phyloP scores from a whole-genome alignment of 257 asterid species.

The Ilex asprella region DNA sequence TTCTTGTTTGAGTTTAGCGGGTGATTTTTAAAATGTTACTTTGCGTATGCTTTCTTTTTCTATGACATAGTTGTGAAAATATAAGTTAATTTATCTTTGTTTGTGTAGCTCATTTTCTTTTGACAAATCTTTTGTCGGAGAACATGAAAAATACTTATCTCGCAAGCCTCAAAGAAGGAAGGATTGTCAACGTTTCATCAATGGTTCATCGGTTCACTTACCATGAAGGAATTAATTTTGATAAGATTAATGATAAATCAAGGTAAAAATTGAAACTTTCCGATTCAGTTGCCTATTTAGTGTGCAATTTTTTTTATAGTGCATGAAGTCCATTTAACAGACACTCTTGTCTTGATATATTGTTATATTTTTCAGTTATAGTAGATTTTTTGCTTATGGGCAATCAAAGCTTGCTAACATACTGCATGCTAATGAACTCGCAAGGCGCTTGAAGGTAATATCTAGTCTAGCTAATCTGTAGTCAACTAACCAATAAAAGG shows the following conservation, averaged over 20 bases:
- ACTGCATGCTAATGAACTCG: slow-evolving; percentile 62
- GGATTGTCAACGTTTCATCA: slow-evolving; percentile 53
- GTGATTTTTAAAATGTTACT: no score
- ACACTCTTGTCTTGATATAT: no score
- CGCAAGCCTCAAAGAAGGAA: slow-evolving; percentile 47
- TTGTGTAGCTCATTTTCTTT: slow-evolving; percentile 45
- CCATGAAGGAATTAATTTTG: slow-evolving; percentile 42
- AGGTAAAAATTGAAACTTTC: slow-evolving; percentile 19
- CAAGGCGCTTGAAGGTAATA: slow-evolving; percentile 48
- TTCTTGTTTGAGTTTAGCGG: no score
- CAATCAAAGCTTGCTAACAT: slow-evolving; percentile 72
- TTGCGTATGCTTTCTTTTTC: no score
- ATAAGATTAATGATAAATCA: slow-evolving; percentile 39
- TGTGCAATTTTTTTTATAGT: no score
- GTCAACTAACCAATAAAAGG: no score
- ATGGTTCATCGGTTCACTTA: slow-evolving; percentile 26
- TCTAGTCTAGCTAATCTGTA: no score
- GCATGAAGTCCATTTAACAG: no score
- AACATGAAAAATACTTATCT: slow-evolving; percentile 47
- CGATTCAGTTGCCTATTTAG: no score
- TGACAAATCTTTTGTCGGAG: slow-evolving; percentile 45
- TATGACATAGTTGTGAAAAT: not conserved
- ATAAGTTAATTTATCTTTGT: not conserved
- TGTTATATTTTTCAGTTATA: not conserved
- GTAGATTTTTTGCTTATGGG: slow-evolving; percentile 41